A percentile compares a stretch with the other conserved stretches of the same genome.
Evolutionary conservation across 352 stramenopile species (phyloP).

Genomic region (Pythium coloratum): DNA sequence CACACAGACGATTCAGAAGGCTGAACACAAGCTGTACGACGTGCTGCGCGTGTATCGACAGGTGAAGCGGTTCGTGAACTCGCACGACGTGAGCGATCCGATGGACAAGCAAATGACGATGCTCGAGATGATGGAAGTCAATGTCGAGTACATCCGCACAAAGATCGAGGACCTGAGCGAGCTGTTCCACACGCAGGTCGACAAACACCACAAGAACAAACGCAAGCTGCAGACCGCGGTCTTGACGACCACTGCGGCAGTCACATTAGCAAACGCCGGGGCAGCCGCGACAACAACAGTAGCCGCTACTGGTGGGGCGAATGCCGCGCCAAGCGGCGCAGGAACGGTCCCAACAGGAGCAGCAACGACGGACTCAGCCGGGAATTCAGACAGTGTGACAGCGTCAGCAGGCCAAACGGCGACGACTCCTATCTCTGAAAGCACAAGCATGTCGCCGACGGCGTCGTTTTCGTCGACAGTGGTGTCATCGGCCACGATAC

Average conservation of each 20-base stretch:
- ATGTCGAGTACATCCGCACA: slow-evolving; percentile 79
- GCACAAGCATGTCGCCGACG: background rate
- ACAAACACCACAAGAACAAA: slow-evolving; percentile 22
- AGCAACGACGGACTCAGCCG: too few relatives aligned
- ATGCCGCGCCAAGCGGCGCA: background rate
- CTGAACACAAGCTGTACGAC: slow-evolving; percentile 65
- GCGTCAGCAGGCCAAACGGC: background rate
- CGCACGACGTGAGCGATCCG: slow-evolving; percentile 66
- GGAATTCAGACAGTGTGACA: background rate
- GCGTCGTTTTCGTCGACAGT: background rate
- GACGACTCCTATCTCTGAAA: background rate
- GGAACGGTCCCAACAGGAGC: background rate
- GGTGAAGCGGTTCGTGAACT: slow-evolving; percentile 59
- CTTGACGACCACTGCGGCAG: slow-evolving; percentile 7
- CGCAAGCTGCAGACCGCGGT: slow-evolving; percentile 16
- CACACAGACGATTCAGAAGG: slow-evolving; percentile 23
- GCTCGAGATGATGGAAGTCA: slow-evolving; percentile 86
- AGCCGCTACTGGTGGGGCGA: background rate
- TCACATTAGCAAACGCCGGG: slow-evolving; percentile 9
- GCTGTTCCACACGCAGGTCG: slow-evolving; percentile 40
- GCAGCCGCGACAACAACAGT: background rate
- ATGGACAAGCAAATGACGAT: slow-evolving; percentile 86
- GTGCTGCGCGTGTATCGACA: slow-evolving; percentile 57
- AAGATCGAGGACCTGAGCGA: slow-evolving; percentile 73
- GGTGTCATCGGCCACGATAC: background rate